Evolutionary conservation across 345 rosid genomes (phyloP).

Genomic region (Salix suchowensis): DNA sequence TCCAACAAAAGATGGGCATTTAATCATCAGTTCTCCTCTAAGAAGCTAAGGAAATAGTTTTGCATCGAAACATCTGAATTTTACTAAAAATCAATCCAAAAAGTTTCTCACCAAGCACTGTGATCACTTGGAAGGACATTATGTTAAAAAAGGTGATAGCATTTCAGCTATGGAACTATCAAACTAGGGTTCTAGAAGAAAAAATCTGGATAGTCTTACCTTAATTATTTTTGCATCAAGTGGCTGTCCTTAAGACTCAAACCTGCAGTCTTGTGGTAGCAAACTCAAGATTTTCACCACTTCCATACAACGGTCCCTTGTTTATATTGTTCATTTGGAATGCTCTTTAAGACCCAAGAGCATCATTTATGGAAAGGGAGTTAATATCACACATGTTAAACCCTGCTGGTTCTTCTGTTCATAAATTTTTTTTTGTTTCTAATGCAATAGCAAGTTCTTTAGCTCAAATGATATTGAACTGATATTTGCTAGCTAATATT

Average conservation of each 20-base stretch:
- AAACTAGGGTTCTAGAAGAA: no score
- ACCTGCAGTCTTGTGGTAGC: not conserved
- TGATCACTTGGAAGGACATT: not conserved
- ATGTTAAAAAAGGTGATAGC: not conserved
- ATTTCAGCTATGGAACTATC: not conserved
- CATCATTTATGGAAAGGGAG: not conserved
- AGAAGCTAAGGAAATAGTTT: not conserved
- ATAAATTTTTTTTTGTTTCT: not conserved
- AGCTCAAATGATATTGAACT: not conserved
- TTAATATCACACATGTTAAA: not conserved
- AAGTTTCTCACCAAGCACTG: not conserved
- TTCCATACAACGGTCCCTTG: not conserved
- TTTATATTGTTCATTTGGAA: not conserved
- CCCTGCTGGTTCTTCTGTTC: not conserved
- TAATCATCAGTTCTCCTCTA: not conserved
- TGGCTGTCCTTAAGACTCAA: not conserved
- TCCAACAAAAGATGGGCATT: not conserved
- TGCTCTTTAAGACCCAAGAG: not conserved
- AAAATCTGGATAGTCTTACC: not conserved
- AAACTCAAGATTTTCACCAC: not conserved
- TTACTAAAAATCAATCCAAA: not conserved
- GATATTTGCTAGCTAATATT: not conserved
- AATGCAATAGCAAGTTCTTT: not conserved
- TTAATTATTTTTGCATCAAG: not conserved
- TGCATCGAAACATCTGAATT: not conserved